Evolutionary conservation across 768 basidiomycete species (phyloP).

Genomic region (Porphyrellus cyaneotinctus): DNA sequence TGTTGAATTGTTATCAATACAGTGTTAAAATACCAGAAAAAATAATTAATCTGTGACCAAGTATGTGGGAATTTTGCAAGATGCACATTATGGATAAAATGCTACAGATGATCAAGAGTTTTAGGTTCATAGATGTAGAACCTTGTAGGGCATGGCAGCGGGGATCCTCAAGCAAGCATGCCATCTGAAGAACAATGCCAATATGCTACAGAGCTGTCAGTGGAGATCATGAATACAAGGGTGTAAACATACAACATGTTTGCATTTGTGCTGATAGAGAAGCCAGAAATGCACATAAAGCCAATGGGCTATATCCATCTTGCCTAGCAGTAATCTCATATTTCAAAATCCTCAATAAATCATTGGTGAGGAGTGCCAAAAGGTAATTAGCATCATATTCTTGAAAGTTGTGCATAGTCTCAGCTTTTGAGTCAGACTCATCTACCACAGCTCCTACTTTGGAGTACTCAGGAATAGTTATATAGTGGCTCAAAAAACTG

Average conservation of each 20-base stretch:
- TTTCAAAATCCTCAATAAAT: not conserved
- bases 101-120: not conserved
- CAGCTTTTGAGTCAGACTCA: not conserved
- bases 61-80: not conserved
- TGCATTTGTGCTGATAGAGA: not conserved
- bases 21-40: too few relatives aligned
- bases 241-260: not conserved
- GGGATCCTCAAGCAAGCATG: not conserved
- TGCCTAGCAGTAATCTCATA: not conserved
- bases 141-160: not conserved
- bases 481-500: too few relatives aligned
- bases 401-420: conserved; percentile 1
- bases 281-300: not conserved
- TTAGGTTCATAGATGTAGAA: not conserved
- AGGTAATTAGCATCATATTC: conserved; percentile 3
- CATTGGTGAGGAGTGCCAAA: not conserved
- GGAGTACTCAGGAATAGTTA: not conserved
- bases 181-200: not conserved
- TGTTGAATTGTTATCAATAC: too few relatives aligned
- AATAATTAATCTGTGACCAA: too few relatives aligned
- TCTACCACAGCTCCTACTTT: not conserved
- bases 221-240: not conserved
- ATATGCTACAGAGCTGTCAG: not conserved
- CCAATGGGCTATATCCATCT: not conserved
- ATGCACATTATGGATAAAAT: not conserved